Evolutionary conservation across 192 early-diverging fungal genomes (phyloP).

Genomic region (Coemansia sp.): DNA sequence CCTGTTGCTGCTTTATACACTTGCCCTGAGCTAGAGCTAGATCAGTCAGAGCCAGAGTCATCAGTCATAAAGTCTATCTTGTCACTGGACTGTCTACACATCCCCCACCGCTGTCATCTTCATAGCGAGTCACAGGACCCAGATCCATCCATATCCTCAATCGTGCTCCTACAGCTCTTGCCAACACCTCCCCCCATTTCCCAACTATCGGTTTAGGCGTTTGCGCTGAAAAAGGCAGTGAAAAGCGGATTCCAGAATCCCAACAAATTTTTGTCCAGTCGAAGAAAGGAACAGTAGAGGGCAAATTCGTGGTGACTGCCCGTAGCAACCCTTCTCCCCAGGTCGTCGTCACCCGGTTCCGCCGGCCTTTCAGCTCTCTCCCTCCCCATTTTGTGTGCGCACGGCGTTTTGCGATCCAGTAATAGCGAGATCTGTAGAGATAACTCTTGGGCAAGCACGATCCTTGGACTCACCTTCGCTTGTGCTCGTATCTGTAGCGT

Average conservation of each 20-base stretch:
- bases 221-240: neutral
- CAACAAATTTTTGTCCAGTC: neutral
- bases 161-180: neutral
- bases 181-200: neutral
- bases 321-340: slow-evolving; percentile 6
- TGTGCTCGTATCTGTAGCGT: neutral
- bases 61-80: neutral
- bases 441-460: neutral
- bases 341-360: slow-evolving; percentile 6
- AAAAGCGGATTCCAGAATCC: neutral
- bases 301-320: neutral
- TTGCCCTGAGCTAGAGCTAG: neutral
- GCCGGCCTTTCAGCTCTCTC: neutral
- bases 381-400: neutral
- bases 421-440: neutral
- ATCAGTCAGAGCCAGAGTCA: neutral
- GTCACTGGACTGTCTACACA: neutral
- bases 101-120: neutral
- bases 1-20: neutral
- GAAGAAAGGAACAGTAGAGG: neutral
- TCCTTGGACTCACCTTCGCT: neutral
- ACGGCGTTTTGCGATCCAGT: neutral
- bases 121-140: neutral
- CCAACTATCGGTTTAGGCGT: slow-evolving; percentile 8
- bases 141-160: neutral